A percentile compares a stretch with the other conserved stretches of the same genome.
These are phyloP conservation scores for Chalara sp. DNA, from an alignment of 2,329 filamentous ascomycete species.

Conservation along the genomic window DNA sequence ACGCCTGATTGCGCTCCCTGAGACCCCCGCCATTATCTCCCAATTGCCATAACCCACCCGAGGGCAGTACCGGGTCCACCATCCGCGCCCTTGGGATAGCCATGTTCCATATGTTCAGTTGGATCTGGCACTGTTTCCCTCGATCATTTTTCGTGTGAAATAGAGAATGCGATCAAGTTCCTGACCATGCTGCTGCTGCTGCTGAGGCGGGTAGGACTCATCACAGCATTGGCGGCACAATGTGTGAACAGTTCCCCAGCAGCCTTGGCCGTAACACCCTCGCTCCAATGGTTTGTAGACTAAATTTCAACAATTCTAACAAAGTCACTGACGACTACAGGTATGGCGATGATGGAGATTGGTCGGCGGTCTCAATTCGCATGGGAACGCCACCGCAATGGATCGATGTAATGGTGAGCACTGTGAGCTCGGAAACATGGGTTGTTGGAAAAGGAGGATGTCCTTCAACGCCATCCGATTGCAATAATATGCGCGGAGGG, in stretches of 20 bases:
- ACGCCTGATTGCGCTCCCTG: too few relatives aligned
- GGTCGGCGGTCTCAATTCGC: constrained; percentile 62
- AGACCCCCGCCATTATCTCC: too few relatives aligned
- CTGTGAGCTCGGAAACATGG: constrained; percentile 66
- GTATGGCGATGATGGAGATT: constrained; percentile 61
- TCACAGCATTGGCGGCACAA: not conserved
- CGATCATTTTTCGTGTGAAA: not conserved
- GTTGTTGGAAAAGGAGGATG: constrained; percentile 55
- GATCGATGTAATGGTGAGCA: constrained; percentile 56
- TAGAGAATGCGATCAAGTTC: constrained; percentile 1
- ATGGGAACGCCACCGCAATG: constrained; percentile 46
- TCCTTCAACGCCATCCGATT: constrained; percentile 43
- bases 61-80: too few relatives aligned
- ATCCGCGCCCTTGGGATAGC: too few relatives aligned
- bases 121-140: too few relatives aligned
- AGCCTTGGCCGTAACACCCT: constrained; percentile 22
- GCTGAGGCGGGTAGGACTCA: not conserved
- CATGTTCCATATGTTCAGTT: too few relatives aligned
- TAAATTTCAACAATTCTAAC: not conserved
- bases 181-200: not conserved
- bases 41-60: too few relatives aligned
- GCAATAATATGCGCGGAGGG: constrained; percentile 39
- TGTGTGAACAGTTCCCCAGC: not conserved
- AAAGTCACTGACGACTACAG: constrained; percentile 28
- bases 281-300: constrained; percentile 18